Base-by-base conservation (phyloP, 192 early-diverging fungal species). In the Linnemannia zychae region DNA sequence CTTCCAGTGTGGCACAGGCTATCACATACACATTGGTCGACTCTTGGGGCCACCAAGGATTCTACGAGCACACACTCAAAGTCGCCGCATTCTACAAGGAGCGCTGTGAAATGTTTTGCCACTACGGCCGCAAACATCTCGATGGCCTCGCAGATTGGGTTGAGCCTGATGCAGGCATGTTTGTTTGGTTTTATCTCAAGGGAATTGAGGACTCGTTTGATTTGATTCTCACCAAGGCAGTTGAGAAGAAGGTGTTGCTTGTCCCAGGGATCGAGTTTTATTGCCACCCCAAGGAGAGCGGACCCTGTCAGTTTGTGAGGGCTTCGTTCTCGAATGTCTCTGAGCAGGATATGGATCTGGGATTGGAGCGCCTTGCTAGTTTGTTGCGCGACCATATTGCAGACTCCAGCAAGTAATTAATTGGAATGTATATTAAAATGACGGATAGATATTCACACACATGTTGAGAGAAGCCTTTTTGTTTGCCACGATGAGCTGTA, bases 1-100 rank as follows among this genome's bases (percentile, higher is more conserved):
- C 97, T 0, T 93, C 95, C 11, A 95, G 96, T 31, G 78, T 97
- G 36, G 92, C 94, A 67, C 98, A 99, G 80, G 87, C 93, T 0
- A 87, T 97, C 65, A 92, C 95, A 12, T 93, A 90, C 34, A 88
- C 91, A 57, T 88, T 98, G 3, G 87, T 98, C 40, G 87, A 92
- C 49, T 86, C 95, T 22, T 97, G 96, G 96, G 95, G 96, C n/a
- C 84, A 92, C 44, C 84, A 90, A 4, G 97, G 96, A 24, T 98
- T 97, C 89, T 89, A 91, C 52, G 86, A 89, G 12, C 97, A 98
- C 77, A 88, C 95, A 24, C 78, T 87, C 33, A 84, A 86, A 33
- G 95, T 96, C 1, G 92, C 95, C 36, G 79, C 80, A 18, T 96
- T 97, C 52, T 99, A 99, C 76, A 85, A 90, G 20, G 79, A 91